phyloP scores from a whole-genome alignment of 1,284 basidiomycete genomes.

The Microbotryum violaceum region DNA sequence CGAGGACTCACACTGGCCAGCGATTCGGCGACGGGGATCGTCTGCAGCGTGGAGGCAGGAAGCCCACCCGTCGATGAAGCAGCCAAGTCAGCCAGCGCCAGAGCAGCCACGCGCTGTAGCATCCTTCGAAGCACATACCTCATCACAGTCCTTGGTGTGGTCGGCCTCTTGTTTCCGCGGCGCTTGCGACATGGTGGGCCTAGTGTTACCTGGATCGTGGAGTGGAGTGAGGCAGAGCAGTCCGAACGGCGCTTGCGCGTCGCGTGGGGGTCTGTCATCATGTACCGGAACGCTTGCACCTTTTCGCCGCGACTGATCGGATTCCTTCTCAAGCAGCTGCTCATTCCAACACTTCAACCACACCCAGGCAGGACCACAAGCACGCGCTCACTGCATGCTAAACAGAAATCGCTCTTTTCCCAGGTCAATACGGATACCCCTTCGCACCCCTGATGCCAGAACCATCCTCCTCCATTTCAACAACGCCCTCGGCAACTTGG shows the following conservation, averaged over 20 bases:
- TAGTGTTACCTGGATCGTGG: too few relatives aligned
- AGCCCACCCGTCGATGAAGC: background rate
- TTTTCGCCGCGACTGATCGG: background rate
- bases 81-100: background rate
- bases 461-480: constrained; percentile 26
- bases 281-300: too few relatives aligned
- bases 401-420: background rate
- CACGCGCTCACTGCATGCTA: background rate
- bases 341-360: background rate
- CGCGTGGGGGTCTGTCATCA: background rate
- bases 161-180: constrained; percentile 30
- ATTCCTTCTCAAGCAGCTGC: background rate
- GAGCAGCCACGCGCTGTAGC: background rate
- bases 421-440: background rate
- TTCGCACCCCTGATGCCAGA: background rate
- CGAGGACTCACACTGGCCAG: constrained; percentile 15
- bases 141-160: constrained; percentile 20
- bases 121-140: constrained; percentile 7
- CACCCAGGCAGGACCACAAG: background rate
- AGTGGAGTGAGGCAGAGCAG: background rate
- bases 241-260: background rate
- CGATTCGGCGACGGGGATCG: constrained; percentile 23
- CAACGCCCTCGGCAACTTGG: constrained; percentile 40
- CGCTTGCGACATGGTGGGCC: background rate
- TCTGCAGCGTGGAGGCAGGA: constrained; percentile 1